phyloP scores from a whole-genome alignment of 495 filamentous ascomycete genomes.

The Trichoderma asperelloides region DNA sequence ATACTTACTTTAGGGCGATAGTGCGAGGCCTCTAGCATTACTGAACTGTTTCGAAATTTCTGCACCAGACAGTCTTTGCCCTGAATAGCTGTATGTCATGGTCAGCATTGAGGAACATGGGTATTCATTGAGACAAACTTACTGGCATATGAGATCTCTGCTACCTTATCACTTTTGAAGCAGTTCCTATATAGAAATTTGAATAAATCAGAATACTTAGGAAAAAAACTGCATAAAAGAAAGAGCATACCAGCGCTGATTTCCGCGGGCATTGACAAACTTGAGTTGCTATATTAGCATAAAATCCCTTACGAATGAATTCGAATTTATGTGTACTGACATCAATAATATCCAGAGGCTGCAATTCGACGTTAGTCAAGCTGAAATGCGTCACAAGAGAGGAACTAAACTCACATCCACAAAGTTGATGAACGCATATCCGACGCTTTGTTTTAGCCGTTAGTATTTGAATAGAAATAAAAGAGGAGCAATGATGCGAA shows the following conservation, averaged over 20 bases:
- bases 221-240: neutral
- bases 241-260: constrained; percentile 53
- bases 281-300: constrained; percentile 32
- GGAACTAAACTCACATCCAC: constrained; percentile 50
- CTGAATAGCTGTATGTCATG: constrained; percentile 59
- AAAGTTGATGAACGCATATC: constrained; percentile 98
- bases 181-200: constrained; percentile 47
- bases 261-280: constrained; percentile 66
- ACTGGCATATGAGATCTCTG: constrained; percentile 92
- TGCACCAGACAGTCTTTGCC: constrained; percentile 82
- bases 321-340: constrained; percentile 32
- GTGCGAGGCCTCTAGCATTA: constrained; percentile 75
- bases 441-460: constrained; percentile 56
- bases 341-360: constrained; percentile 66
- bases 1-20: constrained; percentile 72
- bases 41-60: constrained; percentile 92
- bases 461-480: neutral
- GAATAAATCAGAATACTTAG: neutral
- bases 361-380: constrained; percentile 20
- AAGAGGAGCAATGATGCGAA: neutral
- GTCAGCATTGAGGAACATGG: constrained; percentile 12
- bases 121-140: constrained; percentile 26
- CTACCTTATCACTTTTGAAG: constrained; percentile 75
- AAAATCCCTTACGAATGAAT: neutral
- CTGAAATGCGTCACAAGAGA: neutral